Percentiles rank a stretch among this genome's conserved stretches.
Conservation (phyloP, 1,284 basidiomycete species). For the Leccinum fallax region DNA sequence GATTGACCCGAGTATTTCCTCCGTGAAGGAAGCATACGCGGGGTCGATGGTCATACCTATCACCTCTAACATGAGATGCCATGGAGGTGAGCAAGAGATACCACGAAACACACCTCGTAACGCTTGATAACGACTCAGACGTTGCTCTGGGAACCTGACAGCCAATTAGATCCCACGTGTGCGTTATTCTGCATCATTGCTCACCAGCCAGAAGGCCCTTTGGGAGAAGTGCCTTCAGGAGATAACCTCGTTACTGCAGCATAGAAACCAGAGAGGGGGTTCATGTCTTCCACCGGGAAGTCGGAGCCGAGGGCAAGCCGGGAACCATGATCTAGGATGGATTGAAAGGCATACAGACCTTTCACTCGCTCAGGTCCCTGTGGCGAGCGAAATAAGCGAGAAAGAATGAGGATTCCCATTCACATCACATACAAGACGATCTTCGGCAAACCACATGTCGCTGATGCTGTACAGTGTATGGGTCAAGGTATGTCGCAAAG, state of each 20-base stretch:
- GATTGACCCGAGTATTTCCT: constrained; percentile 71
- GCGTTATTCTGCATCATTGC: constrained; percentile 16
- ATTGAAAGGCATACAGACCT: constrained; percentile 85
- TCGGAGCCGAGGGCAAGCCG: constrained; percentile 81
- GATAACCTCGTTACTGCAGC: constrained; percentile 82
- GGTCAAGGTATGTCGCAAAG: background rate
- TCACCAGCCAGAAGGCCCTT: constrained; percentile 83
- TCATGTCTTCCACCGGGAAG: constrained; percentile 85
- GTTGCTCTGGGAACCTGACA: constrained; percentile 78
- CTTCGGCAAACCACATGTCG: constrained; percentile 90
- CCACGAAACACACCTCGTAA: constrained; percentile 56
- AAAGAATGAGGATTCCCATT: background rate
- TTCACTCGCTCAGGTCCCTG: constrained; percentile 84
- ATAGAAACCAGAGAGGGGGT: constrained; percentile 80
- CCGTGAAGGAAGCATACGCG: constrained; percentile 86
- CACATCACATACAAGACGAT: constrained; percentile 60
- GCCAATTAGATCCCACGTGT: background rate
- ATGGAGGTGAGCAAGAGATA: background rate
- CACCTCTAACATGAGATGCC: constrained; percentile 6
- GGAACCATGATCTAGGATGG: constrained; percentile 62
- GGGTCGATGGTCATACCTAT: constrained; percentile 75
- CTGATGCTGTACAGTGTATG: constrained; percentile 51
- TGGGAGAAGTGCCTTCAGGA: constrained; percentile 73
- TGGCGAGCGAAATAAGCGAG: background rate
- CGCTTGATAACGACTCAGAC: constrained; percentile 73